Base-by-base conservation (phyloP, 192 early-diverging fungal genomes). In the Anaeromyces robustus region DNA sequence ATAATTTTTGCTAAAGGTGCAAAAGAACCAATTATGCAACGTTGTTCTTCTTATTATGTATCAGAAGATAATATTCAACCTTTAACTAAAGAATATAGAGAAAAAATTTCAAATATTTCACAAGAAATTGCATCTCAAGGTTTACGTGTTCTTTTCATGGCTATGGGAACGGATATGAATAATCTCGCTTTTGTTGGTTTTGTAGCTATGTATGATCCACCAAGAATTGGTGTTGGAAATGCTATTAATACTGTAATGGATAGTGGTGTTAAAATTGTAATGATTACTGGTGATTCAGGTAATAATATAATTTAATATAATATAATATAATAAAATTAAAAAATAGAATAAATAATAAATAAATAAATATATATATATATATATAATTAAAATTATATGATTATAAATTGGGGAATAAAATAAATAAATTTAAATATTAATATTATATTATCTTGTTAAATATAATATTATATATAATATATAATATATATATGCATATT, bases 221-320 rank as follows among this genome's bases (percentile, higher is more conserved):
- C 96, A 29, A 85, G 97, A 34, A 90, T 86, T 17, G 92, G 92
- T 31, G 93, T 95, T 22, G 87, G 86, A n/a, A 86, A 89, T 17
- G 91, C 95, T 6, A 93, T 97, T n/a, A 82, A 86, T 22, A 86
- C 86, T 39, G 85, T 97, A 77, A 86, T 92, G 78, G 81, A 87
- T 22, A 93, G 94, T 77, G 95, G 95, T 30, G 95, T 99, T 22
- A 92, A 93, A 82, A 89, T 96, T 2, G 88, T 97, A n/a, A 98
- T 99, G 96, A 96, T 99, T 34, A 99, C 97, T 0, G 97, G 97
- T 80, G 97, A 99, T 85, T 94, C 95, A 29, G 84, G 87, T 90
- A 83, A 30, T 4, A 7, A 12, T 7, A 12, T 7, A 34, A 34
- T 3, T 7, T 3, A 34, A 12, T 7, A 34, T 7, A 34, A 34